Percentiles rank a stretch among this genome's conserved stretches.
Conservation (phyloP, 345 rosid species). For the Eutrema heterophyllum region DNA sequence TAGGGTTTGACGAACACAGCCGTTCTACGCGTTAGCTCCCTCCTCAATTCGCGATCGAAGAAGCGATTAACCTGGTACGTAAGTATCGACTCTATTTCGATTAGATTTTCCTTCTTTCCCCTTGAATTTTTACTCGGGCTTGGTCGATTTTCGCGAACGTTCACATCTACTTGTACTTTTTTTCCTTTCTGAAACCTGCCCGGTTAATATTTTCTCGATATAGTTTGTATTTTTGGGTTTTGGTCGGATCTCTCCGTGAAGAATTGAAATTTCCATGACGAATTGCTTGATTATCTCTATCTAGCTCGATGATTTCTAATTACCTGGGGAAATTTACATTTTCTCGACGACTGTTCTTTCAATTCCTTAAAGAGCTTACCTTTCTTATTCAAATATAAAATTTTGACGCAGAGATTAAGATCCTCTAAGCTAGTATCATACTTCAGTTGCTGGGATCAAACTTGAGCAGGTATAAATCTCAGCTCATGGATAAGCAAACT, state of each 20-base stretch:
- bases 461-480: conserved; percentile 19
- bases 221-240: neutral
- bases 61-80: conserved; percentile 14
- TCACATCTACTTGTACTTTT: neutral
- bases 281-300: neutral
- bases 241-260: neutral
- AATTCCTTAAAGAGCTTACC: neutral
- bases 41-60: conserved; percentile 8
- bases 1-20: conserved; percentile 21
- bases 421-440: neutral
- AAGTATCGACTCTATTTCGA: neutral
- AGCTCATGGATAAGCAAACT: neutral
- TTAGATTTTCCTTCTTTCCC: neutral
- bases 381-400: neutral
- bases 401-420: no score
- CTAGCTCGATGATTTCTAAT: neutral
- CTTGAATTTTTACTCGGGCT: neutral
- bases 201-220: neutral
- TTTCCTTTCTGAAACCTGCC: neutral
- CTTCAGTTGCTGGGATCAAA: conserved; percentile 2
- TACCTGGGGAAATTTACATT: neutral
- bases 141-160: neutral
- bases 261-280: neutral
- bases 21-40: conserved; percentile 4
- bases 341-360: neutral